Evolutionary conservation across 768 basidiomycete species (phyloP).

Genomic region (Lactarius pseudohatsudake): DNA sequence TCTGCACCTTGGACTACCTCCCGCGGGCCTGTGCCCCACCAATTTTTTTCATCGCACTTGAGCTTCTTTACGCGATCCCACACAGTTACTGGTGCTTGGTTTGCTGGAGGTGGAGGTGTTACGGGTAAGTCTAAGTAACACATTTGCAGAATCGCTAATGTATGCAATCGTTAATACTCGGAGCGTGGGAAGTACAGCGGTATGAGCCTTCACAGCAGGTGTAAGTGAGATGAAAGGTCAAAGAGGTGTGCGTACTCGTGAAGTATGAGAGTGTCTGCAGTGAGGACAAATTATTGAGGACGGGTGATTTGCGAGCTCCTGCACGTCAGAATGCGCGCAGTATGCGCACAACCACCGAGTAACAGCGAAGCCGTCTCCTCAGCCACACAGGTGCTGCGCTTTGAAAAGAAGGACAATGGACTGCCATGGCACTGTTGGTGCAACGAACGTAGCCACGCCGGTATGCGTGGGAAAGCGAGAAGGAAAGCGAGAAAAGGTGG

Average conservation of each 20-base stretch:
- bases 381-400: slow-evolving; percentile 86
- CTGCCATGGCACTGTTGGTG: no score
- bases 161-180: slow-evolving; percentile 88
- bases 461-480: no score
- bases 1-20: slow-evolving; percentile 90
- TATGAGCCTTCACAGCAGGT: slow-evolving; percentile 20
- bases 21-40: slow-evolving; percentile 73
- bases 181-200: slow-evolving; percentile 49
- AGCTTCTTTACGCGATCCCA: slow-evolving; percentile 80
- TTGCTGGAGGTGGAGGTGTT: slow-evolving; percentile 59
- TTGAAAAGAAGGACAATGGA: slow-evolving; percentile 90
- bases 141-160: slow-evolving; percentile 93
- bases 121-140: slow-evolving; percentile 92
- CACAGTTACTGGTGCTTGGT: slow-evolving; percentile 69
- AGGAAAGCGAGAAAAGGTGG: no score
- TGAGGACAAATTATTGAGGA: slow-evolving; percentile 98
- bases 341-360: slow-evolving; percentile 85
- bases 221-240: slow-evolving; percentile 30
- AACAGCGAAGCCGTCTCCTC: slow-evolving; percentile 78
- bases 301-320: slow-evolving; percentile 93
- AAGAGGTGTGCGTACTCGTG: slow-evolving; percentile 71
- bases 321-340: slow-evolving; percentile 35
- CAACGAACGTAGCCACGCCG: no score
- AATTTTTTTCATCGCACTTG: slow-evolving; percentile 68
- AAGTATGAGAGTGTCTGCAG: slow-evolving; percentile 91